Percentiles rank a stretch among this genome's conserved stretches.
phyloP scores from a whole-genome alignment of 2,329 filamentous ascomycete species.

The Immersiporthe knoxdaviesiana region DNA sequence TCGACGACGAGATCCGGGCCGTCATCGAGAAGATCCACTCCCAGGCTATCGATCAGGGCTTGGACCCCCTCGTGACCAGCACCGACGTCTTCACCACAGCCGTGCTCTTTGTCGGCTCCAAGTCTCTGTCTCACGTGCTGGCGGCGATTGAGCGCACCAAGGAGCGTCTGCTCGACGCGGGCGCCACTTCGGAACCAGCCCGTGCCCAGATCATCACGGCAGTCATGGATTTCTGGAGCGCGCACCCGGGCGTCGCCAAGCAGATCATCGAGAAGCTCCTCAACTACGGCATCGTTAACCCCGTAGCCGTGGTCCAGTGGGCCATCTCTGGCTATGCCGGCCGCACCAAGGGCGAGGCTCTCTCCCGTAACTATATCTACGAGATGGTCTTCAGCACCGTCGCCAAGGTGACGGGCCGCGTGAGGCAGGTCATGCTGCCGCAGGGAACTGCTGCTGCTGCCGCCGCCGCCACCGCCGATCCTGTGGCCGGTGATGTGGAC shows the following conservation, averaged over 20 bases:
- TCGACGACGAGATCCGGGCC: slow-evolving; percentile 83
- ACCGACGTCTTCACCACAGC: slow-evolving; percentile 93
- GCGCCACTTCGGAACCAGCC: slow-evolving; percentile 72
- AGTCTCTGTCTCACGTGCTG: slow-evolving; percentile 93
- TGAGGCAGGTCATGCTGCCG: slow-evolving; percentile 73
- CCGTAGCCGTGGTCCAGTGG: slow-evolving; percentile 86
- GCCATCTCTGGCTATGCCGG: slow-evolving; percentile 66
- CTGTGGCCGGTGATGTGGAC: slow-evolving; percentile 51
- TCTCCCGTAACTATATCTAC: slow-evolving; percentile 78
- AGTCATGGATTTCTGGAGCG: slow-evolving; percentile 90
- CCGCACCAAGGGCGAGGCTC: slow-evolving; percentile 59
- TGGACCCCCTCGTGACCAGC: slow-evolving; percentile 82
- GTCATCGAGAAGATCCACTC: slow-evolving; percentile 80
- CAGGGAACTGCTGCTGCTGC: slow-evolving; percentile 33
- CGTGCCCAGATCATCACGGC: slow-evolving; percentile 87
- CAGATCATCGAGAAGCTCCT: slow-evolving; percentile 95
- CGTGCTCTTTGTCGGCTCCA: slow-evolving; percentile 91
- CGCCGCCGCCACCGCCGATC: too few species aligned
- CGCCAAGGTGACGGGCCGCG: slow-evolving; percentile 83
- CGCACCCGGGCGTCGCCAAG: slow-evolving; percentile 89
- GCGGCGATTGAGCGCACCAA: slow-evolving; percentile 96
- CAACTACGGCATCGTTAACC: slow-evolving; percentile 94
- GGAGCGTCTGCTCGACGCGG: slow-evolving; percentile 80
- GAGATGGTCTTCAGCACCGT: slow-evolving; percentile 91
- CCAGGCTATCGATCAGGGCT: slow-evolving; percentile 69